A percentile compares a stretch with the other conserved stretches of the same genome.
phyloP scores from a whole-genome alignment of 2,329 filamentous ascomycete genomes.

The Fusarium xyrophilum region DNA sequence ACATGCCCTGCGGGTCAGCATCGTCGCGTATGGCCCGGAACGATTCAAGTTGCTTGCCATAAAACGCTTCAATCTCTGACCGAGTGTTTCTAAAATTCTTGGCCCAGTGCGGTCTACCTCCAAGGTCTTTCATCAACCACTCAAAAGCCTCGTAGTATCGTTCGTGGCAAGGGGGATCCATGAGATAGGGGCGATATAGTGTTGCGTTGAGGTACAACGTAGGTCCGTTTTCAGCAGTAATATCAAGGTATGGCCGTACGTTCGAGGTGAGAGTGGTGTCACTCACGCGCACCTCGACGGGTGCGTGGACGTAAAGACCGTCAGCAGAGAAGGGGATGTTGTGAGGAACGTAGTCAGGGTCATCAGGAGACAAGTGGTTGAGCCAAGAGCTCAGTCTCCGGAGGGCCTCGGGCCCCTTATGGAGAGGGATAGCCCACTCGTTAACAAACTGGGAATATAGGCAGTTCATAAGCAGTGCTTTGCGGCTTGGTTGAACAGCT shows the following conservation, averaged over 20 bases:
- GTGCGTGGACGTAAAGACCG: conserved; percentile 84
- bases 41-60: conserved; percentile 69
- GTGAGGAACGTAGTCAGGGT: conserved; percentile 68
- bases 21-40: conserved; percentile 74
- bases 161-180: conserved; percentile 76
- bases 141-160: conserved; percentile 91
- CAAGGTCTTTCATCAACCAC: conserved; percentile 85
- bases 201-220: conserved; percentile 91
- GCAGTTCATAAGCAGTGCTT: conserved; percentile 93
- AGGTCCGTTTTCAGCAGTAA: conserved; percentile 70
- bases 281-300: conserved; percentile 86
- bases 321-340: conserved; percentile 82
- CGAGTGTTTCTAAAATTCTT: conserved; percentile 80
- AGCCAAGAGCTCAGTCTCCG: conserved; percentile 86
- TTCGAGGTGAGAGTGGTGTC: conserved; percentile 62
- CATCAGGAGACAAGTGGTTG: conserved; percentile 65
- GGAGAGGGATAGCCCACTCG: conserved; percentile 92
- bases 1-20: conserved; percentile 83
- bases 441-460: conserved; percentile 99
- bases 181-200: conserved; percentile 81
- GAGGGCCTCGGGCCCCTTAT: conserved; percentile 86
- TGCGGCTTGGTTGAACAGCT: conserved; percentile 80
- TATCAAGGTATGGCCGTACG: conserved; percentile 67
- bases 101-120: conserved; percentile 86
- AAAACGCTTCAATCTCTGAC: conserved; percentile 69